These are phyloP conservation scores for Brachypodium distachyon DNA, from an alignment of 202 grass and related monocot species.

Conservation along the genomic window DNA sequence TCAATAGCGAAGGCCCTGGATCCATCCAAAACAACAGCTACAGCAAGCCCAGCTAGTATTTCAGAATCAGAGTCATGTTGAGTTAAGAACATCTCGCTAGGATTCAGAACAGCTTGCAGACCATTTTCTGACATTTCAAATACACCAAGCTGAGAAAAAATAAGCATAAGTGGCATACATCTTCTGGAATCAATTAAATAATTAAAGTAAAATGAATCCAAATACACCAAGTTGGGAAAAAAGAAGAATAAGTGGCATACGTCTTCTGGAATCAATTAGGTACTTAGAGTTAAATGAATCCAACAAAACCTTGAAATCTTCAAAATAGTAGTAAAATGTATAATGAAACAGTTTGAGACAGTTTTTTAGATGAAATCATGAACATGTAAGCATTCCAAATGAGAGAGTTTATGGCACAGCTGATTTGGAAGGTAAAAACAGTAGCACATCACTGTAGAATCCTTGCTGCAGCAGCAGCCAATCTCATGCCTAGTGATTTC, in stretches of 20 bases:
- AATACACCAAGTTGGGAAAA: constrained; percentile 70
- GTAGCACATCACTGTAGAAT: background rate
- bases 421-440: background rate
- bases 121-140: constrained; percentile 86
- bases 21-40: constrained; percentile 86
- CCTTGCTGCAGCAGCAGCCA: background rate
- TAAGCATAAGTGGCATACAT: constrained; percentile 2
- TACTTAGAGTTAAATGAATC: background rate
- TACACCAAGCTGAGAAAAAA: constrained; percentile 70
- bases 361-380: background rate
- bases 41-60: constrained; percentile 73
- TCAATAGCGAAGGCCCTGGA: constrained; percentile 81
- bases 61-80: constrained; percentile 77
- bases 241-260: background rate
- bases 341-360: background rate
- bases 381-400: background rate
- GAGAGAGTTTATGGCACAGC: background rate
- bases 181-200: background rate
- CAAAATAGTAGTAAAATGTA: background rate
- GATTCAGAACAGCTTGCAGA: constrained; percentile 78
- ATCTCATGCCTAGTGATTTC: background rate
- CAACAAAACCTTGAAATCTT: background rate
- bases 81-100: constrained; percentile 87
- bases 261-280: background rate
- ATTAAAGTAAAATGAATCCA: too few relatives aligned